Conservation (phyloP, 2,329 filamentous ascomycete species). For the Didymella lethalis region DNA sequence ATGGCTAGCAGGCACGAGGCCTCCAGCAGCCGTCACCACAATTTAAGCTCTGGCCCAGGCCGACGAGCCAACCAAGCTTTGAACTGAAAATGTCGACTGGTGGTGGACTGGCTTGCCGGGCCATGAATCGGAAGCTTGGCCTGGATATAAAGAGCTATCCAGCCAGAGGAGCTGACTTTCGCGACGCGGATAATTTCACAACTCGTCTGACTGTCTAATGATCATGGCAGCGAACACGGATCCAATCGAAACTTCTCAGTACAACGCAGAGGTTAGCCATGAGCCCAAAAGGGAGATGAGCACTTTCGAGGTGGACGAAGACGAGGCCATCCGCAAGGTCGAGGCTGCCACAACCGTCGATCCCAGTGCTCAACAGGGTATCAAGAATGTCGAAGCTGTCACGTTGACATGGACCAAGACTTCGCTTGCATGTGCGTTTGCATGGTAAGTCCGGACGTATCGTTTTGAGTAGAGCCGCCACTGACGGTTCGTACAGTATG, state of each 20-base stretch:
- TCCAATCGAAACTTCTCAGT: slow-evolving; percentile 4
- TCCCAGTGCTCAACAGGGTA: slow-evolving; percentile 42
- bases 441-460: slow-evolving; percentile 37
- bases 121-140: background rate
- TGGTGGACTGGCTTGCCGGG: background rate
- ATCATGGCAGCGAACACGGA: slow-evolving; percentile 17
- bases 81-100: slow-evolving; percentile 11
- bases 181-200: background rate
- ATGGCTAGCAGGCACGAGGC: slow-evolving; percentile 18
- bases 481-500: slow-evolving; percentile 22
- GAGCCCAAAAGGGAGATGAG: slow-evolving; percentile 24
- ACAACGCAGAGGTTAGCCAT: slow-evolving; percentile 12
- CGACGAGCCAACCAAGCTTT: slow-evolving; percentile 14
- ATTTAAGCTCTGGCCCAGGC: slow-evolving; percentile 27
- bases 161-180: background rate
- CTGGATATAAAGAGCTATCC: background rate
- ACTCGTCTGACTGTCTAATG: background rate
- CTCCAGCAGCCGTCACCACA: slow-evolving; percentile 21
- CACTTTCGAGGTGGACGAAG: slow-evolving; percentile 25
- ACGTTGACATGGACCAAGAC: slow-evolving; percentile 50
- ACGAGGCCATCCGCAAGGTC: slow-evolving; percentile 30
- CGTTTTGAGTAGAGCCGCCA: no score
- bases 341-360: slow-evolving; percentile 24
- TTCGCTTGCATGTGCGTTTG: slow-evolving; percentile 44
- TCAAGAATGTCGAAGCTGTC: slow-evolving; percentile 49